A percentile compares a stretch with the other conserved stretches of the same genome.
These are phyloP conservation scores for Camellia sinensis DNA, from an alignment of 148 eudicot genomes.

Conservation along the genomic window DNA sequence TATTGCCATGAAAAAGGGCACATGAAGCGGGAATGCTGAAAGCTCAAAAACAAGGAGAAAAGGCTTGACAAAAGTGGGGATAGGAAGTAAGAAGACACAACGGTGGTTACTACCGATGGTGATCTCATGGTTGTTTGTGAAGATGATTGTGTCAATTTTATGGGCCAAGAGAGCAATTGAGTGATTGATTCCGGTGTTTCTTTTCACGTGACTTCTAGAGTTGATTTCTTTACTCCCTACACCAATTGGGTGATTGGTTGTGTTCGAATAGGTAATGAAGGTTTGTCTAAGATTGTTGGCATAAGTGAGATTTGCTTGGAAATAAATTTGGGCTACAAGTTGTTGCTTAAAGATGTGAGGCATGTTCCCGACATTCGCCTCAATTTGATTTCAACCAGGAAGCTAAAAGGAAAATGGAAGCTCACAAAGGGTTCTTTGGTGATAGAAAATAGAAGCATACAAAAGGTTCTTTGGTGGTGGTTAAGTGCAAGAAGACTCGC, in stretches of 20 bases:
- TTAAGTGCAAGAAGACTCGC: not conserved
- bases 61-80: not conserved
- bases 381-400: not conserved
- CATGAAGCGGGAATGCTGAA: not conserved
- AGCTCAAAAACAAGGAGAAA: not conserved
- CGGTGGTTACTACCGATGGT: not conserved
- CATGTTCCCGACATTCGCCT: not conserved
- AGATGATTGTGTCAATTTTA: not conserved
- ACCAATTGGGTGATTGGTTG: not conserved
- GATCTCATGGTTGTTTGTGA: not conserved
- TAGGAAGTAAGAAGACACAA: not conserved
- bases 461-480: not conserved
- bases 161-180: not conserved
- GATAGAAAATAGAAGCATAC: not conserved
- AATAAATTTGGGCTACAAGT: not conserved
- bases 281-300: not conserved
- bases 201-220: not conserved
- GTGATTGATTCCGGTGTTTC: not conserved
- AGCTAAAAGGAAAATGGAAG: slow-evolving; percentile 8
- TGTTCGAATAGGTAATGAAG: not conserved
- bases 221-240: not conserved
- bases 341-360: not conserved
- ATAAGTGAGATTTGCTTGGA: not conserved
- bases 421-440: not conserved
- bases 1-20: not conserved